Evolutionary conservation across 768 basidiomycete species (phyloP).

Genomic region (Naematelia encephala): DNA sequence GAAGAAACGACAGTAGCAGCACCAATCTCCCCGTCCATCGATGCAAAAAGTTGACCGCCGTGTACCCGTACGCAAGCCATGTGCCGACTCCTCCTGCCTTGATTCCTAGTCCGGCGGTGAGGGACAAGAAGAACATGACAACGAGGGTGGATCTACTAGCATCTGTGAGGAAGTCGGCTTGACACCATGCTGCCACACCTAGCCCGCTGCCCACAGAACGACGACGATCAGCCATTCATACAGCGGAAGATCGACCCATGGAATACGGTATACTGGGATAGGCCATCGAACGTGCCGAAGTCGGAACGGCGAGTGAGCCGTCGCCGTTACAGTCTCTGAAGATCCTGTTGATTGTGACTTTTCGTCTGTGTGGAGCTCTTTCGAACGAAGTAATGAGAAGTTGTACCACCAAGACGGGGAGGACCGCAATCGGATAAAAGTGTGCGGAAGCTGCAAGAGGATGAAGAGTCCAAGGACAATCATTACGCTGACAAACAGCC

Average conservation of each 20-base stretch:
- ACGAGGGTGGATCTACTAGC: conserved; percentile 24
- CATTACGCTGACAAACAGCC: conserved; percentile 25
- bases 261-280: conserved; percentile 18
- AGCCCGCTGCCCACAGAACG: conserved; percentile 16
- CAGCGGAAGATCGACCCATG: conserved; percentile 17
- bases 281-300: too few relatives aligned
- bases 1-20: too few relatives aligned
- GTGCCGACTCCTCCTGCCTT: conserved; percentile 28
- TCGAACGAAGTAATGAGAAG: too few relatives aligned
- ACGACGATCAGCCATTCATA: conserved; percentile 17
- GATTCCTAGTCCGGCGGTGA: conserved; percentile 23
- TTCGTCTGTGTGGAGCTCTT: too few relatives aligned
- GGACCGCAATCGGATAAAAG: conserved; percentile 12
- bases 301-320: too few relatives aligned
- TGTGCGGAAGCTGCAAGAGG: conserved; percentile 23
- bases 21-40: conserved; percentile 31
- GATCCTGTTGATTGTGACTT: too few relatives aligned
- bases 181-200: conserved; percentile 28
- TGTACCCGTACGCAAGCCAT: conserved; percentile 25
- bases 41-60: conserved; percentile 30
- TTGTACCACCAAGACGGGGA: too few relatives aligned
- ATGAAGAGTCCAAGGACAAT: conserved; percentile 16
- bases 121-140: conserved; percentile 20
- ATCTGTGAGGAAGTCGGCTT: conserved; percentile 23
- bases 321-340: too few relatives aligned